These are phyloP conservation scores for Spencermartinsiella europaea DNA, from an alignment of 805 yeast species.

Conservation along the genomic window DNA sequence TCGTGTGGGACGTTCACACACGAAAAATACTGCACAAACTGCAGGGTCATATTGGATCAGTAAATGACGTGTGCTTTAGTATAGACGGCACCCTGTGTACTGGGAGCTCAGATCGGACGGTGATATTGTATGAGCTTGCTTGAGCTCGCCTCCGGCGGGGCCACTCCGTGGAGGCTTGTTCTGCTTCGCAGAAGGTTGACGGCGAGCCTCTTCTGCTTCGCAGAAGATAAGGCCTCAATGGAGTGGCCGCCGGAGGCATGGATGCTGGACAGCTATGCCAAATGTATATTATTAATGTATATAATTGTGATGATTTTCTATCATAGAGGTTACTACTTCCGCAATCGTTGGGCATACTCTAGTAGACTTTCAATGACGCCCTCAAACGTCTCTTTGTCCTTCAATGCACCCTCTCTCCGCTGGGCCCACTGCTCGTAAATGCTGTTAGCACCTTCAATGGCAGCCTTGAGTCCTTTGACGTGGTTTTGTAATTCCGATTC, in stretches of 20 bases:
- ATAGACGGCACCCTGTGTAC: constrained; percentile 39
- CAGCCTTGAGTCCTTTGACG: constrained; percentile 30
- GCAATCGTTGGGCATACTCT: constrained; percentile 79
- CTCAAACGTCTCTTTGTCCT: constrained; percentile 74
- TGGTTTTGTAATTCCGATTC: constrained; percentile 37
- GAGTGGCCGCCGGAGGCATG: too few relatives aligned
- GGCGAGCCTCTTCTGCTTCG: too few relatives aligned
- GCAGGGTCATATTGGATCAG: constrained; percentile 59
- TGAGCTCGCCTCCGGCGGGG: too few relatives aligned
- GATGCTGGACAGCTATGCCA: too few relatives aligned
- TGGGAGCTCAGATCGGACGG: constrained; percentile 51
- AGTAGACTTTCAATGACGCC: constrained; percentile 84
- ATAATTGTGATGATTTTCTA: too few relatives aligned
- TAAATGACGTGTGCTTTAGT: constrained; percentile 55
- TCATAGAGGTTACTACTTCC: constrained; percentile 6
- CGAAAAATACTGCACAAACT: constrained; percentile 44
- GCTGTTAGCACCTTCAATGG: constrained; percentile 36
- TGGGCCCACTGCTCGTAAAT: constrained; percentile 49
- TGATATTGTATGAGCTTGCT: constrained; percentile 31
- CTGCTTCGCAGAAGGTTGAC: too few relatives aligned
- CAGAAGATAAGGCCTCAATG: too few relatives aligned
- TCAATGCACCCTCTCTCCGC: constrained; percentile 43
- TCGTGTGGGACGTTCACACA: constrained; percentile 56
- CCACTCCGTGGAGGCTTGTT: too few relatives aligned
- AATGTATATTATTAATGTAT: too few relatives aligned